Evolutionary conservation across 768 basidiomycete species (phyloP).

Genomic region (Hypholoma sublateritium): DNA sequence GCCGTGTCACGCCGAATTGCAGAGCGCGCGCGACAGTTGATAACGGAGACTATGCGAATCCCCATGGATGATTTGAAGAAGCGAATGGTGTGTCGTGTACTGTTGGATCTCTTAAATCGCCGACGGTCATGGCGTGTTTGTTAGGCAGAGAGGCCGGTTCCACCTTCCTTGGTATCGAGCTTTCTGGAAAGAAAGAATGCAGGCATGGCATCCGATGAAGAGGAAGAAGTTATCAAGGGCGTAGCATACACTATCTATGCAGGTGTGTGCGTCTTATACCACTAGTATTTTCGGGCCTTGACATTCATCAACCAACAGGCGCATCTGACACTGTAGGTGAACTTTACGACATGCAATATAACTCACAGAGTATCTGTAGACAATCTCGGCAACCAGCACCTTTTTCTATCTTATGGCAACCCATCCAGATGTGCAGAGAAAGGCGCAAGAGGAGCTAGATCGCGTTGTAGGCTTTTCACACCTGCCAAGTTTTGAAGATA

Average conservation of each 20-base stretch:
- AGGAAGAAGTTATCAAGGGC: constrained; percentile 2
- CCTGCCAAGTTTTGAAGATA: constrained; percentile 31
- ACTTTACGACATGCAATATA: background rate
- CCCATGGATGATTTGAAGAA: background rate
- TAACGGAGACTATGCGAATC: background rate
- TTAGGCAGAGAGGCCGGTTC: background rate
- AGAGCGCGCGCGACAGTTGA: background rate
- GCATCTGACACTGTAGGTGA: constrained; percentile 2
- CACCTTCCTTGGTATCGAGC: background rate
- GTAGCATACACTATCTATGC: constrained; percentile 12
- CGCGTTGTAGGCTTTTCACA: constrained; percentile 31
- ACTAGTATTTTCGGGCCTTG: no score
- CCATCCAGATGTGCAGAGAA: constrained; percentile 33
- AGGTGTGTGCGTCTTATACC: no score
- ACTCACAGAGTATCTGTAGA: constrained; percentile 19
- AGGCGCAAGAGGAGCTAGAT: constrained; percentile 43
- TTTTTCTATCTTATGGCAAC: constrained; percentile 41
- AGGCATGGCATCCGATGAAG: background rate
- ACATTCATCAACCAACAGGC: background rate
- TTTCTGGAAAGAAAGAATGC: constrained; percentile 3
- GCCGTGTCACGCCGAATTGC: background rate
- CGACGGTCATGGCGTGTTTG: background rate
- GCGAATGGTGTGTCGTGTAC: background rate
- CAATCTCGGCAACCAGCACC: constrained; percentile 25
- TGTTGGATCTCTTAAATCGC: background rate